Evolutionary conservation across 106 monocot species (phyloP).

Genomic region (Agapanthus africanus): DNA sequence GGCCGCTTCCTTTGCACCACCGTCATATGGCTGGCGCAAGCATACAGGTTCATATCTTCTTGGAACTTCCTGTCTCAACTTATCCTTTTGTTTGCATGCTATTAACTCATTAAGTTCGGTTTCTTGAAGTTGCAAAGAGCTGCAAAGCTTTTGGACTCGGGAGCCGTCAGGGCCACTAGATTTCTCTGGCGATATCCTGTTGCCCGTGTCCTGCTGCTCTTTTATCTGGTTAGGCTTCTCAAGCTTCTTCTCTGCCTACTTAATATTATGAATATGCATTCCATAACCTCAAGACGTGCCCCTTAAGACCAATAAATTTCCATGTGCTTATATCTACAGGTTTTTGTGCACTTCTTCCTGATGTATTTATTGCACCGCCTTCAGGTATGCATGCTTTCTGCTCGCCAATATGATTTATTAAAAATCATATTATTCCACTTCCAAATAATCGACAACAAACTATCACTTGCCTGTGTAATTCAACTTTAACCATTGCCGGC

Average conservation of each 20-base stretch:
- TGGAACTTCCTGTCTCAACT: neutral
- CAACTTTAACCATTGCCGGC: neutral
- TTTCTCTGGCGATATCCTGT: conserved; percentile 93
- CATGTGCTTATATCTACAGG: conserved; percentile 26
- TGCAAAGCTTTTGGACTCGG: conserved; percentile 85
- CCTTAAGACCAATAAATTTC: neutral
- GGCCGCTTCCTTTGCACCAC: conserved; percentile 87
- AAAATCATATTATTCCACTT: neutral
- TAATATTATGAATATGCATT: neutral
- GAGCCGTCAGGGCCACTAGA: conserved; percentile 92
- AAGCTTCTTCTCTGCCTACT: neutral
- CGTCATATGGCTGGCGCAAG: conserved; percentile 80
- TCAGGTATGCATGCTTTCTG: conserved; percentile 49
- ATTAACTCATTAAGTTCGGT: neutral
- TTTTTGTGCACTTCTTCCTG: conserved; percentile 95
- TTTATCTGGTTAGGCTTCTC: conserved; percentile 82
- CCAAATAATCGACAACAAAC: neutral
- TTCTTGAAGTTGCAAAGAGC: conserved; percentile 77
- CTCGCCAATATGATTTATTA: neutral
- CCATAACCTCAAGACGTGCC: neutral
- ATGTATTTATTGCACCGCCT: conserved; percentile 90
- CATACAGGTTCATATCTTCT: conserved; percentile 44
- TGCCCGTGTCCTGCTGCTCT: conserved; percentile 74
- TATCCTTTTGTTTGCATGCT: neutral
- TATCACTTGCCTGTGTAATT: neutral